Conservation (phyloP, 2,329 filamentous ascomycete species). For the Cordyceps militaris region DNA sequence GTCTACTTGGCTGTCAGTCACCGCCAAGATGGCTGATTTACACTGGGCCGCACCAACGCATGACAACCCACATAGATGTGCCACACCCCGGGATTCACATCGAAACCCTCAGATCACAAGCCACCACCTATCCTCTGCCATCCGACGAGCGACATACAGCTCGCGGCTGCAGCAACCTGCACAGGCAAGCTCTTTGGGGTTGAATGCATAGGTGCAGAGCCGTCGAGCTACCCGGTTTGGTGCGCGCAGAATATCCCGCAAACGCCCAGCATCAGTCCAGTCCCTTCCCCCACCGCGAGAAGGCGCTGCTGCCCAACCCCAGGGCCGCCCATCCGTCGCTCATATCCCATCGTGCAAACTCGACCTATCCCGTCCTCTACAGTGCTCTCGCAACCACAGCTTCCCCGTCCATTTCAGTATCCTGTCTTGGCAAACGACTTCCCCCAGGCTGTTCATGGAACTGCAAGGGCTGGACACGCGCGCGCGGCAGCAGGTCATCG, state of each 20-base stretch:
- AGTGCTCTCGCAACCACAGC: neutral
- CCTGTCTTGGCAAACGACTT: neutral
- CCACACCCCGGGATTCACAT: neutral
- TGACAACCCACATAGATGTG: constrained; percentile 4
- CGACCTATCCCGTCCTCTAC: neutral
- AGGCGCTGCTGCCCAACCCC: constrained; percentile 5
- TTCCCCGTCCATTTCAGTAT: neutral
- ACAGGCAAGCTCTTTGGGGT: neutral
- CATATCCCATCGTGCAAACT: neutral
- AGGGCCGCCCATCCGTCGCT: neutral
- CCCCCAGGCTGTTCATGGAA: neutral
- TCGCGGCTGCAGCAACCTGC: neutral
- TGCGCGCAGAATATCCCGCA: constrained; percentile 10
- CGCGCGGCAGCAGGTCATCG: constrained; percentile 16
- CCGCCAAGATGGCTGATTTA: neutral
- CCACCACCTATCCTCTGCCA: neutral
- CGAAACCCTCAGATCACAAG: constrained; percentile 1
- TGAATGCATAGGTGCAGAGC: neutral
- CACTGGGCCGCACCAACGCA: constrained; percentile 1
- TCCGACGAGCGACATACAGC: neutral
- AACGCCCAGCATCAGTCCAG: neutral
- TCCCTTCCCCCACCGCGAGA: neutral
- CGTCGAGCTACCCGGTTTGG: neutral
- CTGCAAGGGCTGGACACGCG: neutral
- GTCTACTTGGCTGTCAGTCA: neutral